Evolutionary conservation across 768 basidiomycete genomes (phyloP).

Genomic region (Tulasnella sp.): DNA sequence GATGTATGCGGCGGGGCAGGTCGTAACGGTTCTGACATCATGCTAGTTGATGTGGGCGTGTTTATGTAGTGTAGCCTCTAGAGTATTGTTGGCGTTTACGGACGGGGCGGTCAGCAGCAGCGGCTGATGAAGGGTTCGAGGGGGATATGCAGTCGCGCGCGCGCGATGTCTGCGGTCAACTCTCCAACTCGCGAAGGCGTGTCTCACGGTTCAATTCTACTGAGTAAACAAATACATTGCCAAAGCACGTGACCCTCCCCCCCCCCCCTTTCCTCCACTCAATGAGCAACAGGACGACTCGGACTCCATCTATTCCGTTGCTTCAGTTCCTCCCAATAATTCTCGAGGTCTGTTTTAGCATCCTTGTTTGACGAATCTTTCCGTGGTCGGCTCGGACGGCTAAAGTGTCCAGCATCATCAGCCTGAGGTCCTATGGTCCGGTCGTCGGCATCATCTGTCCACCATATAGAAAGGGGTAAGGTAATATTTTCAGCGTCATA

Average conservation of each 20-base stretch:
- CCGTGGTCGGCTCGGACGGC: neutral
- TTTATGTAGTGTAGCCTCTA: neutral
- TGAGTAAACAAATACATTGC: conserved; percentile 4
- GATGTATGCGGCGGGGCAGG: neutral
- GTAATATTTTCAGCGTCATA: too few species aligned
- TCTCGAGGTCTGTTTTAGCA: neutral
- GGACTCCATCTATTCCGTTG: neutral
- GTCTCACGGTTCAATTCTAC: conserved; percentile 11
- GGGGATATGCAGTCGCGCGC: neutral
- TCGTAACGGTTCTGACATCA: conserved; percentile 17
- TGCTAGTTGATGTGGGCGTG: neutral
- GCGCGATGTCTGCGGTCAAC: conserved; percentile 1
- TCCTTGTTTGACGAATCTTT: neutral
- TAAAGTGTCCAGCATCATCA: neutral
- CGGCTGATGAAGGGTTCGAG: neutral
- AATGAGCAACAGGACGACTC: neutral
- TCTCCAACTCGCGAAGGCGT: conserved; percentile 13
- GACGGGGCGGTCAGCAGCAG: neutral
- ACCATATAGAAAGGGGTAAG: too few species aligned
- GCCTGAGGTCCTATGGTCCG: neutral
- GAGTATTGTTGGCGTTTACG: neutral
- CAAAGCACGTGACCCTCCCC: neutral
- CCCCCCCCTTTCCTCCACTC: neutral
- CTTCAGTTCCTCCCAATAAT: neutral
- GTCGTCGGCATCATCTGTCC: neutral